These are phyloP conservation scores for Pichia inconspicua DNA, from an alignment of 1,139 yeast genomes.

Conservation along the genomic window DNA sequence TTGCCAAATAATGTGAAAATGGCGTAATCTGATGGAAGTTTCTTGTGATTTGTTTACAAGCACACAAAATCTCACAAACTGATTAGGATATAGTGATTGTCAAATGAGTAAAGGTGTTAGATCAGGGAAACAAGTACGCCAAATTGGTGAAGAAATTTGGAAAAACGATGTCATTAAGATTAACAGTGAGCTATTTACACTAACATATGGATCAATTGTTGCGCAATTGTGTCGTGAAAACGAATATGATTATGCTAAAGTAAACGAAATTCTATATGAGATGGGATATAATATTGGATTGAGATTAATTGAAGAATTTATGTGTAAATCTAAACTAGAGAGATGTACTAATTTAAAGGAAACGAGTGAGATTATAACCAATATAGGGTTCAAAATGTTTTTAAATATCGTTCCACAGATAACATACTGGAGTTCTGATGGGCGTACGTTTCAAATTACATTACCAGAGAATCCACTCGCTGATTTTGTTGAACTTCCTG, in stretches of 20 bases:
- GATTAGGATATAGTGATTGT: too few relatives aligned
- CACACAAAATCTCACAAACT: too few relatives aligned
- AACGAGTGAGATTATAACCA: constrained; percentile 79
- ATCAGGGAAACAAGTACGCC: constrained; percentile 3
- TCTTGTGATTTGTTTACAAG: too few relatives aligned
- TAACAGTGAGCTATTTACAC: constrained; percentile 83
- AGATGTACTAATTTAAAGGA: constrained; percentile 76
- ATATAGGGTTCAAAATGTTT: constrained; percentile 85
- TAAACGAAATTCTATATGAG: constrained; percentile 73
- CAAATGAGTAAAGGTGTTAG: neutral
- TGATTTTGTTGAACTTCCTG: constrained; percentile 89
- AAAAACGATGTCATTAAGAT: constrained; percentile 82
- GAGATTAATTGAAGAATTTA: constrained; percentile 83
- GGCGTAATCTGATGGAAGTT: neutral
- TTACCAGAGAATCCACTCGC: constrained; percentile 84
- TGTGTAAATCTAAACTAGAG: constrained; percentile 78
- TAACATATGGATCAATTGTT: constrained; percentile 91
- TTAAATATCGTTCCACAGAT: constrained; percentile 69
- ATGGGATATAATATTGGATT: constrained; percentile 97
- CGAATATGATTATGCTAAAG: constrained; percentile 65
- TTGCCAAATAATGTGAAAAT: too few relatives aligned
- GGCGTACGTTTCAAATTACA: constrained; percentile 64
- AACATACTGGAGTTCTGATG: constrained; percentile 69
- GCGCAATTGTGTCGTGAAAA: constrained; percentile 87
- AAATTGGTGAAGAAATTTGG: constrained; percentile 85